Evolutionary conservation across 2,329 filamentous ascomycete species (phyloP).

Genomic region (Penicillium sp.): DNA sequence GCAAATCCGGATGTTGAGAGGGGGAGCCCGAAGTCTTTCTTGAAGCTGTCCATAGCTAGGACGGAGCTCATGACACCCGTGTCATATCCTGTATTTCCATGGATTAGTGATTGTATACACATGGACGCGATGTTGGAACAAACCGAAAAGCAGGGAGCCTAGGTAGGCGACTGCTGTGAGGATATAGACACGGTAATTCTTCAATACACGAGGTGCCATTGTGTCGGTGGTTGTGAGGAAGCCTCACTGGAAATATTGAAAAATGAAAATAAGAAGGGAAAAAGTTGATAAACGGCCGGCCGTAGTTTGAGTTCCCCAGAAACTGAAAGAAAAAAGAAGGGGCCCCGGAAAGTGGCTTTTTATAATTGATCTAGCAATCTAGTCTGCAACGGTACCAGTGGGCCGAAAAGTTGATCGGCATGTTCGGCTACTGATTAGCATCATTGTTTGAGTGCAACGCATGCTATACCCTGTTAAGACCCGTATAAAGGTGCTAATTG

Average conservation of each 20-base stretch:
- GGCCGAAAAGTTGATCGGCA: not conserved
- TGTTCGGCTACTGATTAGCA: slow-evolving; percentile 10
- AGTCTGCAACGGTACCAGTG: slow-evolving; percentile 8
- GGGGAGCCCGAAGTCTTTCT: slow-evolving; percentile 42
- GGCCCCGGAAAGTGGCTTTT: slow-evolving; percentile 6
- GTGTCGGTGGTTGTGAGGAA: not conserved
- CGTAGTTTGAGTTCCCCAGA: slow-evolving; percentile 1
- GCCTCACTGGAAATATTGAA: not conserved
- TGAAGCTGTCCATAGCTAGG: slow-evolving; percentile 42
- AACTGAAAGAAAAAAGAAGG: not conserved
- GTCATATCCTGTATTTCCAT: slow-evolving; percentile 38
- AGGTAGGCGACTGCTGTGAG: slow-evolving; percentile 47
- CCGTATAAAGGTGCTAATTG: not conserved
- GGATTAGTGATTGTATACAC: not conserved
- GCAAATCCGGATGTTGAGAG: slow-evolving; percentile 33
- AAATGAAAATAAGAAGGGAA: not conserved
- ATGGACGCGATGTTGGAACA: slow-evolving; percentile 1
- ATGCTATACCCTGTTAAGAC: not conserved
- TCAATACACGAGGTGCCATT: slow-evolving; percentile 31
- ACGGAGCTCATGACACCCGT: slow-evolving; percentile 46
- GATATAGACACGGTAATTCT: slow-evolving; percentile 48
- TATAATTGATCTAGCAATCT: slow-evolving; percentile 8
- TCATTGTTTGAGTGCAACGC: not conserved
- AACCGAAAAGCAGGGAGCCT: slow-evolving; percentile 47
- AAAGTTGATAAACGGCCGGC: not conserved